Evolutionary conservation across 495 filamentous ascomycete genomes (phyloP).

Genomic region (Annulohypoxylon moriforme): DNA sequence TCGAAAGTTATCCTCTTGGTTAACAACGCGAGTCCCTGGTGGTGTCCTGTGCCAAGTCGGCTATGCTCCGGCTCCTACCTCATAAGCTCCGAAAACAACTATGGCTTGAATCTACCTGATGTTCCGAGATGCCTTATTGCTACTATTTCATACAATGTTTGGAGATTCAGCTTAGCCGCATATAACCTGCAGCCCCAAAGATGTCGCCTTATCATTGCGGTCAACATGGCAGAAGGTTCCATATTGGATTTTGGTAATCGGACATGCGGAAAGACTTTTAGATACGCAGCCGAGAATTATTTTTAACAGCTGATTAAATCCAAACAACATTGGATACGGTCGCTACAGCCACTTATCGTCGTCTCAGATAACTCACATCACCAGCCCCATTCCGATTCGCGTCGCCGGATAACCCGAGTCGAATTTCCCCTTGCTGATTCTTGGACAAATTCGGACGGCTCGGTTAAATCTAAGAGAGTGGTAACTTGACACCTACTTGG

Average conservation of each 20-base stretch:
- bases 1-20: not conserved
- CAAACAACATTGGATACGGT: not conserved
- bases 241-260: not conserved
- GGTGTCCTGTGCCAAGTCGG: not conserved
- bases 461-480: not conserved
- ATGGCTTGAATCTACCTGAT: not conserved
- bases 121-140: not conserved
- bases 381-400: not conserved
- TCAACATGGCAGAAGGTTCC: not conserved
- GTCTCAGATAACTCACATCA: not conserved
- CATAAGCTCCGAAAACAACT: not conserved
- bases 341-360: not conserved
- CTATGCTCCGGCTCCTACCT: not conserved
- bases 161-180: not conserved
- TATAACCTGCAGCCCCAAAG: not conserved
- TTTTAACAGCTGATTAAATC: not conserved
- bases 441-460: not conserved
- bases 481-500: not conserved
- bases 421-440: not conserved
- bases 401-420: not conserved
- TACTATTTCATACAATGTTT: not conserved
- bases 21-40: not conserved
- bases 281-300: not conserved
- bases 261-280: not conserved
- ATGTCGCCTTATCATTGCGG: not conserved